Percentiles rank a stretch among this genome's conserved stretches.
Evolutionary conservation across 345 rosid genomes (phyloP).

Genomic region (Eucalyptus pumila): DNA sequence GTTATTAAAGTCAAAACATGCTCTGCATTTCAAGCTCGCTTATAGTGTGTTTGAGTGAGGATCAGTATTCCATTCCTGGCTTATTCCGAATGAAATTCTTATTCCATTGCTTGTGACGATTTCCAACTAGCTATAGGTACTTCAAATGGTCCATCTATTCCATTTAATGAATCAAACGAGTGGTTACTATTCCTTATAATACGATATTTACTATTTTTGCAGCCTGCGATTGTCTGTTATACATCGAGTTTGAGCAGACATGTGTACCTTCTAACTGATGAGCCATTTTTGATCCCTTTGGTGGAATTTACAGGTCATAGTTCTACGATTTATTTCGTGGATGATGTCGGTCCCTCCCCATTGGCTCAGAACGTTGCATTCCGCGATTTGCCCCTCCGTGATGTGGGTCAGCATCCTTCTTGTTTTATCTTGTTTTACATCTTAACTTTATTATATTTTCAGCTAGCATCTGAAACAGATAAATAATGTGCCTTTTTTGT

Average conservation of each 20-base stretch:
- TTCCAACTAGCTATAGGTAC: not conserved
- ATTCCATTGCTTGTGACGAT: not conserved
- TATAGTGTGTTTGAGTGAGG: not conserved
- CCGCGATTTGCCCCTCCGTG: slow-evolving; percentile 97
- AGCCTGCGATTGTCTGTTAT: not conserved
- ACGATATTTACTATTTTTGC: not conserved
- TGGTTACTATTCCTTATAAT: not conserved
- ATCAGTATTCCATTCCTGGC: not conserved
- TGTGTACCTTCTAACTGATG: not conserved
- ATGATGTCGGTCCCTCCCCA: slow-evolving; percentile 96
- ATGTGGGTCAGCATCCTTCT: slow-evolving; percentile 98
- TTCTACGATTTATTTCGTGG: slow-evolving; percentile 95
- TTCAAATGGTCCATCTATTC: not conserved
- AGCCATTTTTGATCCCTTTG: not conserved
- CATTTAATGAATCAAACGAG: not conserved
- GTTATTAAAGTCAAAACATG: not conserved
- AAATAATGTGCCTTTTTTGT: slow-evolving; percentile 1
- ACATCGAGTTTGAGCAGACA: not conserved
- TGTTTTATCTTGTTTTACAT: slow-evolving; percentile 6
- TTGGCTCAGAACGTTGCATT: slow-evolving; percentile 84
- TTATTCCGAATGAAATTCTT: not conserved
- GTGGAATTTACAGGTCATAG: slow-evolving; percentile 57
- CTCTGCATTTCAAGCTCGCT: not conserved
- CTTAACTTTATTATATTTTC: not conserved
- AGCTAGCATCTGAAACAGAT: not conserved